Evolutionary conservation across 2,329 filamentous ascomycete genomes (phyloP).

Genomic region (Talaromyces albobiverticillius): DNA sequence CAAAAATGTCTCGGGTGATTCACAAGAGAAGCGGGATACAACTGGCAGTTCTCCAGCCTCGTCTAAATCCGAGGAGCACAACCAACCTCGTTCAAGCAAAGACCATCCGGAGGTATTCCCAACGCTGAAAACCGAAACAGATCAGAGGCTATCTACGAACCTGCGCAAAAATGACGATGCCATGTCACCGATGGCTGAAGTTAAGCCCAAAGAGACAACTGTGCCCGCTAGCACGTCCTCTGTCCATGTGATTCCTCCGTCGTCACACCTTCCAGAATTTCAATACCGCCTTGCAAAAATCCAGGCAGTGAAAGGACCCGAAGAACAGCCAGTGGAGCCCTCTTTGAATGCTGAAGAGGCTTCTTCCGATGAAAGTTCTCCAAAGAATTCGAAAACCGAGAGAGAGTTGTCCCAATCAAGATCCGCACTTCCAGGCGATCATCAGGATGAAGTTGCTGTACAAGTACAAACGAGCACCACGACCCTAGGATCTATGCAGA

Average conservation of each 20-base stretch:
- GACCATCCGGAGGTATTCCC: not conserved
- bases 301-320: not conserved
- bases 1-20: constrained; percentile 1
- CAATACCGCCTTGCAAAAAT: constrained; percentile 31
- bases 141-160: not conserved
- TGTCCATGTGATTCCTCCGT: constrained; percentile 31
- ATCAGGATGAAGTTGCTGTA: constrained; percentile 1
- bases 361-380: not conserved
- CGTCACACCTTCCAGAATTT: constrained; percentile 38
- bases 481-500: not conserved
- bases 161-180: not conserved
- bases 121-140: not conserved
- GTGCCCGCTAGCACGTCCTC: constrained; percentile 19
- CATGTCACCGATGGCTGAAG: not conserved
- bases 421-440: not conserved
- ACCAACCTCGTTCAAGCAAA: not conserved
- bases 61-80: not conserved
- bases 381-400: not conserved
- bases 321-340: constrained; percentile 7
- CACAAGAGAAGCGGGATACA: not conserved
- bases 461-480: not conserved
- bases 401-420: not conserved
- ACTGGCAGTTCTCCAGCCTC: not conserved
- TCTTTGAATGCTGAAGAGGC: constrained; percentile 11
- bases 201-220: not conserved